These are phyloP conservation scores for Penicillium parvum DNA, from an alignment of 495 filamentous ascomycete species.

Conservation along the genomic window DNA sequence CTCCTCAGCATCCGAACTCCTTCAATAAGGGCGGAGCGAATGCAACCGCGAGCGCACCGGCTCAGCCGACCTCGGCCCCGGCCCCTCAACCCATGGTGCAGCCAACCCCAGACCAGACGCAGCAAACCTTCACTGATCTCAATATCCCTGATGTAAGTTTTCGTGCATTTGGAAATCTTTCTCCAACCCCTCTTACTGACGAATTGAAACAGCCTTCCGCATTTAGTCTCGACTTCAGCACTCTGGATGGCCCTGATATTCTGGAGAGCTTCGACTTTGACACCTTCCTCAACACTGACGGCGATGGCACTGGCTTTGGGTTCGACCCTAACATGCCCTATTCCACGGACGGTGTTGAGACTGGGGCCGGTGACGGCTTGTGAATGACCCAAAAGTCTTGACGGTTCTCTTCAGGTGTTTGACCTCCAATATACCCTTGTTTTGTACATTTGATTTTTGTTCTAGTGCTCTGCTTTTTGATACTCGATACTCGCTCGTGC, in stretches of 20 bases:
- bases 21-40: conserved; percentile 57
- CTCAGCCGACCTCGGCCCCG: conserved; percentile 40
- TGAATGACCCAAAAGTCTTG: conserved; percentile 37
- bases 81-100: conserved; percentile 40
- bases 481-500: conserved; percentile 10
- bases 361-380: conserved; percentile 43
- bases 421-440: conserved; percentile 45
- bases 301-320: conserved; percentile 45
- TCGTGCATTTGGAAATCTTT: too few relatives aligned
- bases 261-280: conserved; percentile 95
- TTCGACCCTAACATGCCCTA: conserved; percentile 49
- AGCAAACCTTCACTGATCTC: conserved; percentile 35
- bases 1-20: conserved; percentile 65
- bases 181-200: conserved; percentile 28
- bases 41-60: conserved; percentile 38
- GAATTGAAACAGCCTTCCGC: conserved; percentile 21
- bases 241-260: conserved; percentile 61
- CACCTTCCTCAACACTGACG: conserved; percentile 74
- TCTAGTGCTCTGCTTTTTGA: conserved; percentile 18
- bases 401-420: conserved; percentile 38
- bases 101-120: conserved; percentile 42
- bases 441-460: conserved; percentile 39
- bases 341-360: conserved; percentile 47
- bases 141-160: conserved; percentile 40
- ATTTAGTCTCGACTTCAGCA: conserved; percentile 59